These are phyloP conservation scores for Diaporthe australafricana DNA, from an alignment of 2,329 filamentous ascomycete genomes.

Conservation along the genomic window DNA sequence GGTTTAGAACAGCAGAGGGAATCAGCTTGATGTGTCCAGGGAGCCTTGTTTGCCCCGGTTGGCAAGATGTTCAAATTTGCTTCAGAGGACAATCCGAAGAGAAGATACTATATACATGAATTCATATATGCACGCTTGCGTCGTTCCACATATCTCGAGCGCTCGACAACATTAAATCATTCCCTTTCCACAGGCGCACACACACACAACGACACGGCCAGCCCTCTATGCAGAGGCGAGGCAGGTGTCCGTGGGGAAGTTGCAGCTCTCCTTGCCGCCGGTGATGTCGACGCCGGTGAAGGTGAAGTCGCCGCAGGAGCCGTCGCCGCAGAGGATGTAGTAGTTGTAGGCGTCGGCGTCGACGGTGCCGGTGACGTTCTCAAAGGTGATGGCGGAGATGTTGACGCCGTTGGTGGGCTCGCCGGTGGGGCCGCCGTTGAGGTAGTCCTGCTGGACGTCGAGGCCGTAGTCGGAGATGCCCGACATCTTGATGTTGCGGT, in stretches of 20 bases:
- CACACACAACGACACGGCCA: no score
- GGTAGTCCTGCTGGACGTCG: conserved; percentile 57
- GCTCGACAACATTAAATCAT: not conserved
- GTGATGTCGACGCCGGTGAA: conserved; percentile 62
- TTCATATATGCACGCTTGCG: not conserved
- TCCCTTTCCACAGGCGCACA: no score
- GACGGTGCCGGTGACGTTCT: conserved; percentile 57
- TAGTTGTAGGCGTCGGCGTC: conserved; percentile 52
- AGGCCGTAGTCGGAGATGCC: conserved; percentile 48
- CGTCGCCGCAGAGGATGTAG: conserved; percentile 65
- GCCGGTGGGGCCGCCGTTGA: conserved; percentile 59
- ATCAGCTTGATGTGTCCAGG: not conserved
- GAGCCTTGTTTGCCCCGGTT: not conserved
- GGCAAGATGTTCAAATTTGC: not conserved
- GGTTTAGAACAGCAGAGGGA: no score
- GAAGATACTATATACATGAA: conserved; percentile 22
- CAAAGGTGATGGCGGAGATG: conserved; percentile 61
- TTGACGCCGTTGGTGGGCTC: conserved; percentile 61
- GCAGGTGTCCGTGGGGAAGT: conserved; percentile 35
- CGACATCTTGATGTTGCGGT: conserved; percentile 42
- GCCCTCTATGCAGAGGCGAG: not conserved
- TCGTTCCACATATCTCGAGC: not conserved
- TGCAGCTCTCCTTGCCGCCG: conserved; percentile 54
- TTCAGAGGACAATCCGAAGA: not conserved
- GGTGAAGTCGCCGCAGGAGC: conserved; percentile 63